Base-by-base conservation (phyloP, 2,329 filamentous ascomycete species). In the Aureobasidium sp. region DNA sequence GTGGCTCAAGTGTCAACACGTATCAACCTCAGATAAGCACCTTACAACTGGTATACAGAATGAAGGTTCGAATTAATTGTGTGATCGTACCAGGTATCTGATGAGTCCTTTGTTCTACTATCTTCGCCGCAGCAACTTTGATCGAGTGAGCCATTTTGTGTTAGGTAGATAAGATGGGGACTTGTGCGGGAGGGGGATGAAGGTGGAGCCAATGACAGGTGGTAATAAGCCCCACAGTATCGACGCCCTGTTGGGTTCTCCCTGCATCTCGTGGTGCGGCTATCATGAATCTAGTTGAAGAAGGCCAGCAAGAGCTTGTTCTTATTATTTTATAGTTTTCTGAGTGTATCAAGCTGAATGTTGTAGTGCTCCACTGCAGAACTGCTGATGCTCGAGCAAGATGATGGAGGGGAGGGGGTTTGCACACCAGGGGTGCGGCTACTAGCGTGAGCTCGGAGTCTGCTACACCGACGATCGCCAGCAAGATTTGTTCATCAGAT, bases 91-190 rank as follows among this genome's bases (percentile, higher is more conserved):
- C 78, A 65, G 77, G 73, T 5, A 79, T 73, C 22, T 77, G 67
- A 64, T 79, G 74, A 55, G 75, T 76, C 60, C 72, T 73, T 64
- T 79, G 76, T 64, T 76, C 76, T 42, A 80, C 70, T 57, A 79
- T 77, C 67, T 78, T 78, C 31, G 78, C 78, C 47, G 77, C 74
- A 61, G 73, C 68, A 52, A 79, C 62, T 49, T 62, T 62, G 48
- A 64, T 62, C 7, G 53, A 60, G 27, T 41, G 36, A 31, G 62
- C 55, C 62, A 63, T 63, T 17, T 53, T 48, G 61, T 63, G 62
- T 29, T 3, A 48, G 15, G 15, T 8, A 48, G 14, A 20, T 56
- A 22, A 48, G 14, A 20, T 56, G 15, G 22, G 12, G 11, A 20
- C 34, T 22, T 14, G 14, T 14, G 14, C 25, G 15, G 29, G 53